phyloP scores from a whole-genome alignment of 805 yeast genomes.

The Debaryomyces prosopidis region DNA sequence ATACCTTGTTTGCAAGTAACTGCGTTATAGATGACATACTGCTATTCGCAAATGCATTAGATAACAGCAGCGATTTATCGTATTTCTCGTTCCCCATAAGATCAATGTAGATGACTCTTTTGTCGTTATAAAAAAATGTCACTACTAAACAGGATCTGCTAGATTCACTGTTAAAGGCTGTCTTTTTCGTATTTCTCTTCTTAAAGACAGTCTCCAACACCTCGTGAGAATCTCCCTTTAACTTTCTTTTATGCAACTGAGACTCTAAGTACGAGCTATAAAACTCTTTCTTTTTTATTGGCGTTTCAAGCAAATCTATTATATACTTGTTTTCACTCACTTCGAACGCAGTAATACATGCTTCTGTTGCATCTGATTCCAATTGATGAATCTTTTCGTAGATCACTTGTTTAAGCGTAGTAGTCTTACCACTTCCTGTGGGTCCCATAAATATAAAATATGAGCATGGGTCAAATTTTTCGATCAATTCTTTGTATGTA shows the following conservation, averaged over 20 bases:
- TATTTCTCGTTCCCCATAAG: constrained; percentile 31
- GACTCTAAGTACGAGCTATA: constrained; percentile 10
- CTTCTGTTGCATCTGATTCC: constrained; percentile 3
- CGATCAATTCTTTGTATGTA: constrained; percentile 9
- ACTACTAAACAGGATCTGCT: constrained; percentile 29
- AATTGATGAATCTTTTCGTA: constrained; percentile 10
- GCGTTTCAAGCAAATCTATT: constrained; percentile 23
- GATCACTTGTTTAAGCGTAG: constrained; percentile 21
- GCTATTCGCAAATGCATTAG: constrained; percentile 26
- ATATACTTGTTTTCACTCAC: constrained; percentile 24
- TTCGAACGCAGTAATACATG: constrained; percentile 28
- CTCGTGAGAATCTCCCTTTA: constrained; percentile 5
- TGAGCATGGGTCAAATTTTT: constrained; percentile 5
- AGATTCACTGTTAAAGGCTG: constrained; percentile 18
- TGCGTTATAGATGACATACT: constrained; percentile 30
- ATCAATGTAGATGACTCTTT: constrained; percentile 24
- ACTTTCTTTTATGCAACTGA: constrained; percentile 13
- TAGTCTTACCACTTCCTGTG: constrained; percentile 35
- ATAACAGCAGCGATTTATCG: constrained; percentile 10
- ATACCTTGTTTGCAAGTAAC: constrained; percentile 13
- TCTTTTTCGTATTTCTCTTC: constrained; percentile 19
- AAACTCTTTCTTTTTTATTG: constrained; percentile 7
- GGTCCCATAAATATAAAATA: constrained; percentile 25
- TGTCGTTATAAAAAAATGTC: constrained; percentile 18
- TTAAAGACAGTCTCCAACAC: constrained; percentile 14